A percentile compares a stretch with the other conserved stretches of the same genome.
phyloP scores from a whole-genome alignment of 2,329 filamentous ascomycete genomes.

The Blastomyces parvus region DNA sequence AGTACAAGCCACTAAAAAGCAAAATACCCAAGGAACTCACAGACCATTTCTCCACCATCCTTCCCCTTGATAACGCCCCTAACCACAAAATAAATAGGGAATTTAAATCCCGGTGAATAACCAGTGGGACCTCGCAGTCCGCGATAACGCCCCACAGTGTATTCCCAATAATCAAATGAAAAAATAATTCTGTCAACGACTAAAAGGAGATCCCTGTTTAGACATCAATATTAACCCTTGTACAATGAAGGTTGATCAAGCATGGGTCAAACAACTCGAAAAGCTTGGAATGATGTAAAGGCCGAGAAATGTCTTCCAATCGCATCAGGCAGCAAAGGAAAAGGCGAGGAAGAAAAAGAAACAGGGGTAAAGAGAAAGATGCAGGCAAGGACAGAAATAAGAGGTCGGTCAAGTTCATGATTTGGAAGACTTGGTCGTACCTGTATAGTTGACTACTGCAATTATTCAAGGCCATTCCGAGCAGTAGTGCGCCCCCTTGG shows the following conservation, averaged over 20 bases:
- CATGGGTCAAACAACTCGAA: not conserved
- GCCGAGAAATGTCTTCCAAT: not conserved
- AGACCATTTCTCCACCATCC: not conserved
- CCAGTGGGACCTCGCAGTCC: not conserved
- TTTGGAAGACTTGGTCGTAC: not conserved
- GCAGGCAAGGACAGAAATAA: not conserved
- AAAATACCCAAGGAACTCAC: not conserved
- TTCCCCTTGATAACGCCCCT: not conserved
- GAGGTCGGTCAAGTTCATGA: not conserved
- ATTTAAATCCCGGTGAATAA: not conserved
- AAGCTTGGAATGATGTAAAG: not conserved
- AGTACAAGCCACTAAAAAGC: not conserved
- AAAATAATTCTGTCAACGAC: not conserved
- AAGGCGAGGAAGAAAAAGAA: not conserved
- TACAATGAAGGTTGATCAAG: not conserved
- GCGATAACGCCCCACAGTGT: not conserved
- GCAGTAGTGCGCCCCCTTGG: not conserved
- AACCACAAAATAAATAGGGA: not conserved
- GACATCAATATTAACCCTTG: not conserved
- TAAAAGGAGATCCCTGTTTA: constrained; percentile 1
- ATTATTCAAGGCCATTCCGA: not conserved
- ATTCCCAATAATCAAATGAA: not conserved
- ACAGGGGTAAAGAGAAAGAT: not conserved
- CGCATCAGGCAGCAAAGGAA: not conserved
- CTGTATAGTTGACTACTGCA: not conserved